Conservation (phyloP, 2,329 filamentous ascomycete genomes). For the Talaromyces sp. region DNA sequence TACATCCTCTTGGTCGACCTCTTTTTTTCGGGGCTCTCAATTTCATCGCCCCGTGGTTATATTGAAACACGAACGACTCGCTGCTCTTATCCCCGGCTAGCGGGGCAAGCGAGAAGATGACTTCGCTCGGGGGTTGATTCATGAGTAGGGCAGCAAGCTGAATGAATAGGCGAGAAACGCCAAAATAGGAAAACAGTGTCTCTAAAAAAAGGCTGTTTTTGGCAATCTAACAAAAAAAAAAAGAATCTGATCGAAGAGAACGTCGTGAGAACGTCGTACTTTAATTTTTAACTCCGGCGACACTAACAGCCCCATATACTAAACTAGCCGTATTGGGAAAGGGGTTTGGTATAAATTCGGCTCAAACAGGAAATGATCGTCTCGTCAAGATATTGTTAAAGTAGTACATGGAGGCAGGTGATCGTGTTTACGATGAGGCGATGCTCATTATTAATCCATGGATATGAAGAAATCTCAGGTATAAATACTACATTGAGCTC, state of each 20-base stretch:
- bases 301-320: background rate
- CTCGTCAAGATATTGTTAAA: background rate
- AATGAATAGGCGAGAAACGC: background rate
- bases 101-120: background rate
- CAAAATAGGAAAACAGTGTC: background rate
- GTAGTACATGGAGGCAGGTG: background rate
- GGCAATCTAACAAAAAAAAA: background rate
- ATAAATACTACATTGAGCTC: background rate
- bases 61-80: slow-evolving; percentile 6
- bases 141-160: background rate
- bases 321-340: background rate
- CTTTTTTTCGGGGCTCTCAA: slow-evolving; percentile 1
- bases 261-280: background rate
- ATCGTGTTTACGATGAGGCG: background rate
- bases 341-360: background rate
- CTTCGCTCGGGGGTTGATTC: slow-evolving; percentile 1
- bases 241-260: background rate
- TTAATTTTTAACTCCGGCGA: background rate
- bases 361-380: background rate
- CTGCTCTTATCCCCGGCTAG: background rate
- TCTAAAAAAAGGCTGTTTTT: background rate
- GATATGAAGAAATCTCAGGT: background rate
- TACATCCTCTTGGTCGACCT: slow-evolving; percentile 3
- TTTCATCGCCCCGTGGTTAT: slow-evolving; percentile 3
- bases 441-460: background rate